Conservation (phyloP, 169 alveolate genomes). For the Cryptosporidium canis region DNA sequence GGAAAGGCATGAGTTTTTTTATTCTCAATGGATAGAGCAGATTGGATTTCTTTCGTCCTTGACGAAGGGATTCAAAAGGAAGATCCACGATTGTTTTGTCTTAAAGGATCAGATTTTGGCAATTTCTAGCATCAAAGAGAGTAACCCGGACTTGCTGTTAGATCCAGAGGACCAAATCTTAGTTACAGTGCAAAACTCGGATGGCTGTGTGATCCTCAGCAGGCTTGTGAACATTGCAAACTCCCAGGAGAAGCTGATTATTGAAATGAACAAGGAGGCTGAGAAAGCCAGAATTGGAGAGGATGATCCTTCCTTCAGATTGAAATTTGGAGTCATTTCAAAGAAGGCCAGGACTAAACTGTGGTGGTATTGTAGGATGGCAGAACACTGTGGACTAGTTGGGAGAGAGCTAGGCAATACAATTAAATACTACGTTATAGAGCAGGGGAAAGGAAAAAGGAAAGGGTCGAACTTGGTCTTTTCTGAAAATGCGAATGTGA, state of each 20-base stretch:
- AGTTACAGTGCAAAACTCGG: conserved; percentile 39
- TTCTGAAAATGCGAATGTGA: conserved; percentile 24
- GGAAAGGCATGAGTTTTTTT: conserved; percentile 53
- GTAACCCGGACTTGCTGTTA: conserved; percentile 7
- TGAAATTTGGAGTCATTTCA: conserved; percentile 38
- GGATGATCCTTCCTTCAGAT: neutral
- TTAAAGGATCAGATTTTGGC: neutral
- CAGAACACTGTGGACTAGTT: conserved; percentile 55
- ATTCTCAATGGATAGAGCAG: conserved; percentile 66
- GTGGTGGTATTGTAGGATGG: conserved; percentile 66
- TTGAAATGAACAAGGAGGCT: conserved; percentile 21
- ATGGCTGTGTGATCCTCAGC: conserved; percentile 35
- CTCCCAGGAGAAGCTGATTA: conserved; percentile 17
- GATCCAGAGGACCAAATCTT: conserved; percentile 37
- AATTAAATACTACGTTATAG: conserved; percentile 4
- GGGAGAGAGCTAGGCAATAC: conserved; percentile 2
- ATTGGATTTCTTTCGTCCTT: neutral
- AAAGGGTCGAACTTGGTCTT: neutral
- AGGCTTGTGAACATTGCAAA: conserved; percentile 46
- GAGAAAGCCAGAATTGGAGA: neutral
- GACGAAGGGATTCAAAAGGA: conserved; percentile 28
- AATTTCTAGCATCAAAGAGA: conserved; percentile 2
- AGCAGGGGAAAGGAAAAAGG: neutral
- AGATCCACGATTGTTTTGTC: conserved; percentile 18
- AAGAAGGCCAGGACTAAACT: conserved; percentile 40